Evolutionary conservation across 495 filamentous ascomycete genomes (phyloP), one percentile per base, ranked within the genome.

Genomic region (Penicillium robsamsonii): DNA sequence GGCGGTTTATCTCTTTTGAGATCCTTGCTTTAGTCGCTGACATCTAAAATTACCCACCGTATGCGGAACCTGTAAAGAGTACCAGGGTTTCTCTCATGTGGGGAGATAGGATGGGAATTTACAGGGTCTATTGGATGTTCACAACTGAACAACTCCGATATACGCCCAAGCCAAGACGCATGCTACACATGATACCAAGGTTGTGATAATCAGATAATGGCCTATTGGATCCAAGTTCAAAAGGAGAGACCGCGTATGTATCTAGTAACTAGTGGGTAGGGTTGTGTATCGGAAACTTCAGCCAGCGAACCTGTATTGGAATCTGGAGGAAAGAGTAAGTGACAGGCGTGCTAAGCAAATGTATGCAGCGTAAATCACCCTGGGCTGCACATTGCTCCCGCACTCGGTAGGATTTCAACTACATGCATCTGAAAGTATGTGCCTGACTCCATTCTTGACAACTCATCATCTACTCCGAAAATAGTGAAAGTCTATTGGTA

Each of bases 191-290:
- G 15, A 12, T 37, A 18, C 25, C 42, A 35, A 33, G 33, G 27
- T 38, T 52, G 45, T 31, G 43, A 33, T 22, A 15, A 59, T 50
- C 57, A 47, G 33, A 27, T 22, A 37, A 22, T 52, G 12, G 35
- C 46, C 25, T 58, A 60, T 4, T 50, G 43, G 45, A 22, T 41
- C 17, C 15, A 15, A 20, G 37, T 5, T 11, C 33, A 24, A 29
- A 31, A 33, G 18, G n/a, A 48, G 5, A 10, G 8, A 49, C 18
- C 24, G 24, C 13, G 4, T 50, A 20, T 35, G 11, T 24, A 24
- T n/a, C 29, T 22, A 22, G 17, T 37, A 35, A 11, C 8, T 35
- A 49, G 18, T 37, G 3, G 5, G 29, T 22, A 24, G 10, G 20
- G 17, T 17, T 15, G 10, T 42, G n/a, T n/a, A 29, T 11, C 11